phyloP scores from a whole-genome alignment of 768 basidiomycete species.

The Boletus subcaerulescens region DNA sequence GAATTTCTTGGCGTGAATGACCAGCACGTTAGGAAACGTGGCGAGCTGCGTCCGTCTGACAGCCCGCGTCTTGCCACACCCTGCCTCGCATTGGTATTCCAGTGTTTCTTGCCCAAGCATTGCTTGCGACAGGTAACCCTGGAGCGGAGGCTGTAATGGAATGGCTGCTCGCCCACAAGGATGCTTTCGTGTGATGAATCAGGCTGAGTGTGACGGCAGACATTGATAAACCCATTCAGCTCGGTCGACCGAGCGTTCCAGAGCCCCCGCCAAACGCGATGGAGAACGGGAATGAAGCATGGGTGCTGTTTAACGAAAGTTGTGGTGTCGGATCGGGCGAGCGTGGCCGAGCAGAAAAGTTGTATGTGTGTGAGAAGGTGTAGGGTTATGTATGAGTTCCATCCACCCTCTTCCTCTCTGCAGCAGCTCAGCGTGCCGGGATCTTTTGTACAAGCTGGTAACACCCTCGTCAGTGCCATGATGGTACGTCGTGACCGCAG shows the following conservation, averaged over 20 bases:
- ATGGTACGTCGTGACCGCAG: constrained; percentile 47
- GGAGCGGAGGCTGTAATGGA: constrained; percentile 86
- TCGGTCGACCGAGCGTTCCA: constrained; percentile 26
- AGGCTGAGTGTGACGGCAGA: constrained; percentile 44
- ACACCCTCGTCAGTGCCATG: constrained; percentile 47
- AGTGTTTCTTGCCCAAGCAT: constrained; percentile 66
- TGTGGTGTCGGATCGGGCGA: constrained; percentile 80
- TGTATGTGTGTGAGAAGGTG: constrained; percentile 82
- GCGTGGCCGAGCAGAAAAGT: constrained; percentile 72
- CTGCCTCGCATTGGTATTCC: constrained; percentile 80
- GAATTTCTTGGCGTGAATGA: constrained; percentile 92
- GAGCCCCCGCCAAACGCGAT: constrained; percentile 51
- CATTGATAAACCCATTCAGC: constrained; percentile 75
- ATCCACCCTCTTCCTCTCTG: too few relatives aligned
- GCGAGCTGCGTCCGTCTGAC: constrained; percentile 71
- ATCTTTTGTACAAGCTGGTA: constrained; percentile 19
- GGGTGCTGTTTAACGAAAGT: constrained; percentile 98
- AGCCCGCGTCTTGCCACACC: constrained; percentile 65
- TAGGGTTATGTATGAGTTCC: too few relatives aligned
- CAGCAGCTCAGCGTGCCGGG: not conserved
- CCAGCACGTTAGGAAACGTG: constrained; percentile 84
- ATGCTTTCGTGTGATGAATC: not conserved
- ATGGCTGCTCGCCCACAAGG: constrained; percentile 80
- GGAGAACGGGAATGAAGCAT: constrained; percentile 43
- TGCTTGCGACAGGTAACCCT: constrained; percentile 80